Conservation (phyloP, 2,329 filamentous ascomycete species). For the Leptographium wingfieldii region DNA sequence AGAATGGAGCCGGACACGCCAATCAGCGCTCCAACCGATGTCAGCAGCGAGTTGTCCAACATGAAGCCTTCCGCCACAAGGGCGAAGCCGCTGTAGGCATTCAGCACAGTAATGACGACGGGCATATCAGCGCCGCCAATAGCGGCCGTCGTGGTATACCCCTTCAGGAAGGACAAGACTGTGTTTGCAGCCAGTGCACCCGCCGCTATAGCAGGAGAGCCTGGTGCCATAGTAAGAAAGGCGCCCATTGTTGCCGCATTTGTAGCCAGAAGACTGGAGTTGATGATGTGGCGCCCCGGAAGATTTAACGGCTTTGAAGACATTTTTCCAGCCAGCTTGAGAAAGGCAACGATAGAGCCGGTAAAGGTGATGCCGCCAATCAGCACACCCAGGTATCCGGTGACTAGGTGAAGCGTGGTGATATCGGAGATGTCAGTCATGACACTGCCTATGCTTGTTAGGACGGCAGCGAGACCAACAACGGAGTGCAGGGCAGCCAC, state of each 20-base stretch:
- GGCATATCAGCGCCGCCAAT: conserved; percentile 93
- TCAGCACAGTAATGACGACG: conserved; percentile 81
- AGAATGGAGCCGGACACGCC: conserved; percentile 82
- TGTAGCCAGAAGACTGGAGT: conserved; percentile 58
- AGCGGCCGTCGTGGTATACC: conserved; percentile 74
- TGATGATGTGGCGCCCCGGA: conserved; percentile 63
- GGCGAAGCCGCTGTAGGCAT: conserved; percentile 83
- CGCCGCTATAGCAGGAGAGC: conserved; percentile 65
- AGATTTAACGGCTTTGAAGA: conserved; percentile 62
- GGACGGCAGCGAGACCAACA: conserved; percentile 74
- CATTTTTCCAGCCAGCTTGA: conserved; percentile 76
- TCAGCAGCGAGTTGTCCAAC: conserved; percentile 76
- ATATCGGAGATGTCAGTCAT: conserved; percentile 59
- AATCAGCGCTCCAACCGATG: conserved; percentile 75
- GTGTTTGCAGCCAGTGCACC: conserved; percentile 67
- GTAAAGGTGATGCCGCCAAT: conserved; percentile 88
- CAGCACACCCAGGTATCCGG: conserved; percentile 73
- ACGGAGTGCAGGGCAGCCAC: conserved; percentile 84
- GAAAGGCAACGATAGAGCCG: conserved; percentile 76
- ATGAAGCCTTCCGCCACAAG: conserved; percentile 86
- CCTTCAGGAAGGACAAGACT: conserved; percentile 68
- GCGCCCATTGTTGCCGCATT: conserved; percentile 76
- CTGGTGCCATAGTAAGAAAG: conserved; percentile 71
- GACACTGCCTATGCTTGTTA: conserved; percentile 81
- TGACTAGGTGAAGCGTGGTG: conserved; percentile 70